Evolutionary conservation across 768 basidiomycete genomes (phyloP).

Genomic region (Collybia sordida): DNA sequence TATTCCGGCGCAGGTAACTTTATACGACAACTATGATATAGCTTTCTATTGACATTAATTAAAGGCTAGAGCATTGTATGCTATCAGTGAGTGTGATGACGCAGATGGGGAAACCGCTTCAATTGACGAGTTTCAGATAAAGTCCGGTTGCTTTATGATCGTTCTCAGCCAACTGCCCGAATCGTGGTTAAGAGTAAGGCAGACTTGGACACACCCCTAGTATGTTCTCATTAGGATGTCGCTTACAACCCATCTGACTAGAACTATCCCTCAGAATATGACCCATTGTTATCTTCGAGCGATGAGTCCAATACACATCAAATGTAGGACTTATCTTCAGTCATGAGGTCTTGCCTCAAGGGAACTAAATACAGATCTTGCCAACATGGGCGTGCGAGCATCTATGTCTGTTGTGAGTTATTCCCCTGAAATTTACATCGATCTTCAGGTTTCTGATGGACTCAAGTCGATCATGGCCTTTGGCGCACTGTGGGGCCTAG

Average conservation of each 20-base stretch:
- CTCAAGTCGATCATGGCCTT: conserved; percentile 78
- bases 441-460: conserved; percentile 2
- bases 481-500: conserved; percentile 77
- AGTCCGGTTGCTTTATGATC: conserved; percentile 74
- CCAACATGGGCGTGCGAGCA: conserved; percentile 80
- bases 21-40: background rate
- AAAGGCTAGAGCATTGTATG: conserved; percentile 67
- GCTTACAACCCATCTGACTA: background rate
- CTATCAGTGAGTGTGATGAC: conserved; percentile 46
- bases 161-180: conserved; percentile 69
- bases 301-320: conserved; percentile 84
- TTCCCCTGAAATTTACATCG: background rate
- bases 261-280: conserved; percentile 54
- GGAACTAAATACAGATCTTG: conserved; percentile 50
- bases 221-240: conserved; percentile 26
- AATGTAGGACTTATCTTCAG: conserved; percentile 42
- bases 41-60: conserved; percentile 1
- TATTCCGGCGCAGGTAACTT: conserved; percentile 65
- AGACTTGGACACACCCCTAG: conserved; percentile 69
- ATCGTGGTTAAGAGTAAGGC: conserved; percentile 60
- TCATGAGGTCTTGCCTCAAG: background rate
- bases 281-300: conserved; percentile 83
- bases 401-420: conserved; percentile 79
- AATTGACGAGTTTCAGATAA: conserved; percentile 48
- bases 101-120: background rate